Percentiles rank a stretch among this genome's conserved stretches.
These are phyloP conservation scores for Fusarium sp. DNA, from an alignment of 2,329 filamentous ascomycete species.

Conservation along the genomic window DNA sequence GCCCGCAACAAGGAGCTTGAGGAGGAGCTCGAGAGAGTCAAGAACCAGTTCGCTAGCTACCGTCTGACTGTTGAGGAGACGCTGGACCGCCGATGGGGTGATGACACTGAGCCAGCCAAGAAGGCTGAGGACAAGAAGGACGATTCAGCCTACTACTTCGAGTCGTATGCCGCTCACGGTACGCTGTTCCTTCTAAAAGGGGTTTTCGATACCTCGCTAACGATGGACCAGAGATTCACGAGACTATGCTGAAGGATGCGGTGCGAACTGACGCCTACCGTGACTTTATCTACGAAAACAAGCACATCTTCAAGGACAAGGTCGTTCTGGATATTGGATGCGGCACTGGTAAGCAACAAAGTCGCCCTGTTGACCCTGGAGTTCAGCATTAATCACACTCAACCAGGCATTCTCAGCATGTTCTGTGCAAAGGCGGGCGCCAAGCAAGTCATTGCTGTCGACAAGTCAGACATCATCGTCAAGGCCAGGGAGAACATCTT, in stretches of 20 bases:
- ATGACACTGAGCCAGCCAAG: slow-evolving; percentile 59
- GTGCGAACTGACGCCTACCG: slow-evolving; percentile 92
- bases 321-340: slow-evolving; percentile 93
- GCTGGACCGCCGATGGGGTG: slow-evolving; percentile 73
- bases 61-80: slow-evolving; percentile 74
- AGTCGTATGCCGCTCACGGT: slow-evolving; percentile 75
- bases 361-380: slow-evolving; percentile 10
- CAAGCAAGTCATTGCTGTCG: slow-evolving; percentile 87
- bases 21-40: slow-evolving; percentile 69
- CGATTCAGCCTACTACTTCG: slow-evolving; percentile 62
- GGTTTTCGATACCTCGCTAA: slow-evolving; percentile 8
- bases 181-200: slow-evolving; percentile 37
- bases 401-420: slow-evolving; percentile 84
- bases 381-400: background rate
- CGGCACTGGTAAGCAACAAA: slow-evolving; percentile 67
- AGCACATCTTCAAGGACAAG: slow-evolving; percentile 87
- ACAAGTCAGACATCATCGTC: slow-evolving; percentile 90
- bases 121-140: slow-evolving; percentile 47
- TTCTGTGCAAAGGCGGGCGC: slow-evolving; percentile 94
- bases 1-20: slow-evolving; percentile 69
- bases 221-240: slow-evolving; percentile 78
- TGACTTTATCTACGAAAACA: slow-evolving; percentile 95
- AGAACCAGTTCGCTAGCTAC: slow-evolving; percentile 74
- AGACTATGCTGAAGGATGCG: slow-evolving; percentile 93
- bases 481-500: slow-evolving; percentile 88